Evolutionary conservation across 805 yeast species (phyloP).

Genomic region (Teunomyces panamensis): DNA sequence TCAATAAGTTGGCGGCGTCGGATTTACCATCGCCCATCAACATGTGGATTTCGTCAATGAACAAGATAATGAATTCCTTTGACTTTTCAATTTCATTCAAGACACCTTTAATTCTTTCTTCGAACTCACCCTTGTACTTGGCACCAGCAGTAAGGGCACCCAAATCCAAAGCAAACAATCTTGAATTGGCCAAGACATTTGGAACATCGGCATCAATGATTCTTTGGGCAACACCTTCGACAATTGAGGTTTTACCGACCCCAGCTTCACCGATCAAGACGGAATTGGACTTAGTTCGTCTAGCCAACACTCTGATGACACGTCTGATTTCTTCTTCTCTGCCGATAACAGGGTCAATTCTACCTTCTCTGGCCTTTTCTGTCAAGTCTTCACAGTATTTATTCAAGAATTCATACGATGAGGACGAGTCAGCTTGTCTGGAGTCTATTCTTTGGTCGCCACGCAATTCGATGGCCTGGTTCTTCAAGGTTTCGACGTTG

Average conservation of each 20-base stretch:
- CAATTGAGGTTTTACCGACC: constrained; percentile 97
- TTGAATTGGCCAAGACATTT: constrained; percentile 73
- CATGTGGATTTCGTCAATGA: constrained; percentile 98
- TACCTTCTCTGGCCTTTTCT: constrained; percentile 88
- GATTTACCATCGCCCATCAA: constrained; percentile 98
- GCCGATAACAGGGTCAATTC: constrained; percentile 96
- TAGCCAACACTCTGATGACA: constrained; percentile 90
- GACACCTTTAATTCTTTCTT: constrained; percentile 96
- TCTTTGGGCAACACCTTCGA: constrained; percentile 98
- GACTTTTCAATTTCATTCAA: constrained; percentile 90
- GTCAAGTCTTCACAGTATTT: constrained; percentile 95
- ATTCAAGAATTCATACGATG: constrained; percentile 74
- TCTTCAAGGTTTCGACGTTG: constrained; percentile 67
- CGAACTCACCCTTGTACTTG: constrained; percentile 97
- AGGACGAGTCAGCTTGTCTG: constrained; percentile 87
- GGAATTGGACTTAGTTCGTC: constrained; percentile 96
- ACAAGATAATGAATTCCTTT: constrained; percentile 78
- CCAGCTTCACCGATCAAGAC: constrained; percentile 98
- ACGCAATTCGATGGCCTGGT: constrained; percentile 75
- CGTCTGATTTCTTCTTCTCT: constrained; percentile 98
- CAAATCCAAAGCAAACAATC: constrained; percentile 82
- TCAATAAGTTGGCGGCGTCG: constrained; percentile 94
- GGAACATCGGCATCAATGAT: constrained; percentile 96
- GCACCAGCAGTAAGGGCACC: constrained; percentile 99
- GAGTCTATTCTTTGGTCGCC: constrained; percentile 92